Conservation (phyloP, 805 yeast species). For the Lachancea meyersii region DNA sequence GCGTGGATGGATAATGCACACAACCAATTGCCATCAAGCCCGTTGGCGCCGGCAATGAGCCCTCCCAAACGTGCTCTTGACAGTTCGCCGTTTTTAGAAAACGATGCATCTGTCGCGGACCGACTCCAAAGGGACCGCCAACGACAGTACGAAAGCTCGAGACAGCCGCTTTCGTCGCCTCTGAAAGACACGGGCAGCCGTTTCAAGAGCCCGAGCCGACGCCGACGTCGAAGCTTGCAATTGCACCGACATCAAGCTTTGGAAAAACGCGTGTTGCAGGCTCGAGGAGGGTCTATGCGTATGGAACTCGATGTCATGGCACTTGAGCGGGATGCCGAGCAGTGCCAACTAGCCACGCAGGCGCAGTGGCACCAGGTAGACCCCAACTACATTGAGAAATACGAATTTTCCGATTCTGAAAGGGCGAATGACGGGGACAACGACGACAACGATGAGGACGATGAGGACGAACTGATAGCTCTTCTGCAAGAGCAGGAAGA, state of each 20-base stretch:
- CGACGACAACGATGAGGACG: slow-evolving; percentile 14
- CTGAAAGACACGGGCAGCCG: neutral
- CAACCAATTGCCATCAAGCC: neutral
- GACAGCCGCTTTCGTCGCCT: slow-evolving; percentile 8
- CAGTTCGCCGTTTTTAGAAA: slow-evolving; percentile 2
- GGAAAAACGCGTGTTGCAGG: slow-evolving; percentile 3
- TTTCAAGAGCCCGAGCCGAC: neutral
- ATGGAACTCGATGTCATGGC: slow-evolving; percentile 29
- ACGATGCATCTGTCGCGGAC: slow-evolving; percentile 3
- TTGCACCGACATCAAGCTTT: slow-evolving; percentile 2
- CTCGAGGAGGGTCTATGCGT: slow-evolving; percentile 23
- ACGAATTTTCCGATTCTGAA: slow-evolving; percentile 7
- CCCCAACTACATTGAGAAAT: slow-evolving; percentile 15
- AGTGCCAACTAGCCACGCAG: slow-evolving; percentile 13
- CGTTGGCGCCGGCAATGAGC: neutral
- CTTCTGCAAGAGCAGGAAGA: slow-evolving; percentile 7
- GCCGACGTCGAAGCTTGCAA: slow-evolving; percentile 3
- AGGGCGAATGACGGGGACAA: neutral
- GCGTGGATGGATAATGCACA: neutral
- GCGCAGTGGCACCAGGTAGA: slow-evolving; percentile 20
- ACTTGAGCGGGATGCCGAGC: slow-evolving; percentile 17
- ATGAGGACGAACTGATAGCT: slow-evolving; percentile 26
- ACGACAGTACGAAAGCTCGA: neutral
- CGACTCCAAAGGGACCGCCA: slow-evolving; percentile 6
- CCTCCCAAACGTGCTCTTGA: neutral